Evolutionary conservation across 768 basidiomycete genomes (phyloP).

Genomic region (Chalciporus chontae): DNA sequence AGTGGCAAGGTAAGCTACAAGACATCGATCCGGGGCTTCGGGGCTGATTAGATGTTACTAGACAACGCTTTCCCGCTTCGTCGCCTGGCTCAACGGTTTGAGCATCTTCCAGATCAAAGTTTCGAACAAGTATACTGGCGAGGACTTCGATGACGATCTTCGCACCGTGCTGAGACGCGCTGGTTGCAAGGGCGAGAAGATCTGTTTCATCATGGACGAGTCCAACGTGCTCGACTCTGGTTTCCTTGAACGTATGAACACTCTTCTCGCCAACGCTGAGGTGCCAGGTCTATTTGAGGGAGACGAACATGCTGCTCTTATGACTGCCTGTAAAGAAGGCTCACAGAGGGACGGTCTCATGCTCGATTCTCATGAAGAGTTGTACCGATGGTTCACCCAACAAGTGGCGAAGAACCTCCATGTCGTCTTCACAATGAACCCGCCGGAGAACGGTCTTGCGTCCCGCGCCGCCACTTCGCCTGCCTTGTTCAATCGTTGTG

Average conservation of each 20-base stretch:
- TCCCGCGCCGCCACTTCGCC: slow-evolving; percentile 97
- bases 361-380: slow-evolving; percentile 96
- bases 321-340: slow-evolving; percentile 99
- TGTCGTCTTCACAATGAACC: slow-evolving; percentile 99
- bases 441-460: slow-evolving; percentile 92
- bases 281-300: slow-evolving; percentile 99
- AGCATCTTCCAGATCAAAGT: slow-evolving; percentile 99
- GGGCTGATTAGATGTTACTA: slow-evolving; percentile 31
- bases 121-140: slow-evolving; percentile 97
- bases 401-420: slow-evolving; percentile 98
- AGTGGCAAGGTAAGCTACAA: slow-evolving; percentile 81
- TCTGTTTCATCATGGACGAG: slow-evolving; percentile 99
- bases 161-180: slow-evolving; percentile 91
- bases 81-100: slow-evolving; percentile 99
- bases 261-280: slow-evolving; percentile 97
- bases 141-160: slow-evolving; percentile 98
- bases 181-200: slow-evolving; percentile 98
- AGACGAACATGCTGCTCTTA: slow-evolving; percentile 96
- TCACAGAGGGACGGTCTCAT: slow-evolving; percentile 98
- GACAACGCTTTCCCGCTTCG: slow-evolving; percentile 97
- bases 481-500: slow-evolving; percentile 97
- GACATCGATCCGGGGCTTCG: slow-evolving; percentile 3
- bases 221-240: slow-evolving; percentile 99
- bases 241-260: slow-evolving; percentile 99
- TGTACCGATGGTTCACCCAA: slow-evolving; percentile 98